Conservation (phyloP, 2,329 filamentous ascomycete species). For the Neopestalotiopsis rosae region DNA sequence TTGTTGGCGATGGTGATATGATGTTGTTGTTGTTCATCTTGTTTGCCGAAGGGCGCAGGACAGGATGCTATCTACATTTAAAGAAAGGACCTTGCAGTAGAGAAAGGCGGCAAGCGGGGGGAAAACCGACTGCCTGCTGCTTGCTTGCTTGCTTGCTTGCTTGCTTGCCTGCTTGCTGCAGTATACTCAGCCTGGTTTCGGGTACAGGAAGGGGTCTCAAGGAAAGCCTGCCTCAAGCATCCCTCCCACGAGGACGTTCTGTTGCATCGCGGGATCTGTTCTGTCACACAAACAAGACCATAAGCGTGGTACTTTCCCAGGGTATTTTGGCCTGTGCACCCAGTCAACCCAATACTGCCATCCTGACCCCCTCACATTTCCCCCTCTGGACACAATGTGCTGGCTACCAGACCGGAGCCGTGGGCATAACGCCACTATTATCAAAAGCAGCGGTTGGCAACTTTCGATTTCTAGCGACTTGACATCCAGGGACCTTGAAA, state of each 20-base stretch:
- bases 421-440: not conserved
- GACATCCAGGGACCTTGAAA: no score
- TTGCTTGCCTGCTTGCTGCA: not conserved
- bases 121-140: not conserved
- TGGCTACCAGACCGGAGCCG: not conserved
- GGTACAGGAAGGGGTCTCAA: not conserved
- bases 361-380: not conserved
- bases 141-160: not conserved
- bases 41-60: not conserved
- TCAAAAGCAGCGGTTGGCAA: not conserved
- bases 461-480: not conserved
- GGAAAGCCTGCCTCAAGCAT: not conserved
- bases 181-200: not conserved
- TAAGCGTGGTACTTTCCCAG: not conserved
- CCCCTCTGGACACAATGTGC: not conserved
- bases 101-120: not conserved
- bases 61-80: not conserved
- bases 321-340: not conserved
- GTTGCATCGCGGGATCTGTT: constrained; percentile 1
- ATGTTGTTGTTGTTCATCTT: not conserved
- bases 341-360: not conserved
- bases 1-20: not conserved
- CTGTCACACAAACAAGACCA: not conserved
- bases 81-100: not conserved
- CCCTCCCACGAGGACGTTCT: not conserved